Base-by-base conservation (phyloP, 345 rosid species). In the Melaleuca quinquenervia region DNA sequence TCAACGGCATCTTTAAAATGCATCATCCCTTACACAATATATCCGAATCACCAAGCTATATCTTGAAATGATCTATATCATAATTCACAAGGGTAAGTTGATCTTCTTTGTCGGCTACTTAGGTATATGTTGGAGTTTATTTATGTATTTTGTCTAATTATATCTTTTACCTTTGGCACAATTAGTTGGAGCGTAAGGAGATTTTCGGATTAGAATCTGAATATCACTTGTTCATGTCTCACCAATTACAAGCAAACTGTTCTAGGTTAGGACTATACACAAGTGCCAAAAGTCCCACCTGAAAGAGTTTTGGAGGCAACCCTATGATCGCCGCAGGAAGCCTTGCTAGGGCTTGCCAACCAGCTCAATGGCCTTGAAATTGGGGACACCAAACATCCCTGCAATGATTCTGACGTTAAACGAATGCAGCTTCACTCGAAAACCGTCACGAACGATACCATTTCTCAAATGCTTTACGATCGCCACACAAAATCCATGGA, bases 261-360 rank as follows among this genome's bases (percentile, higher is more conserved):
- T 18, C 7, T 70, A 7, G 26, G 48, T 36, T 36, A 70, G 24
- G 26, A 48, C 26, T 20, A 70, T 20, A 10, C 8, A 11, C 24
- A 70, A 0, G 0, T 0, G 24, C 18, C 48, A 36, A 36, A 70
- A 36, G 10, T 36, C 48, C 18, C 10, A 9, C 5, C 16, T 20
- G 48, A 36, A 70, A 70, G 9, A 24, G 36, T 36, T 36, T 8
- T 6, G 48, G n/a, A 24, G 48, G 2, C 44, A 29, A 62, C 21
- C 32, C 48, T 21, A 70, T 36, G 80, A 70, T 70, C 13, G 36
- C 20, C 13, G 48, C 9, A 70, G 48, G 80, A 36, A 70, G 48
- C 80, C 60, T 22, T 54, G 22, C 58, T 8, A 8, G 26, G 11
- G n/a, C 15, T 51, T 5, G 11, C 5, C 55, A 18, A 18, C 24